phyloP scores from a whole-genome alignment of 257 asterid genomes.

The Misopates orontium region DNA sequence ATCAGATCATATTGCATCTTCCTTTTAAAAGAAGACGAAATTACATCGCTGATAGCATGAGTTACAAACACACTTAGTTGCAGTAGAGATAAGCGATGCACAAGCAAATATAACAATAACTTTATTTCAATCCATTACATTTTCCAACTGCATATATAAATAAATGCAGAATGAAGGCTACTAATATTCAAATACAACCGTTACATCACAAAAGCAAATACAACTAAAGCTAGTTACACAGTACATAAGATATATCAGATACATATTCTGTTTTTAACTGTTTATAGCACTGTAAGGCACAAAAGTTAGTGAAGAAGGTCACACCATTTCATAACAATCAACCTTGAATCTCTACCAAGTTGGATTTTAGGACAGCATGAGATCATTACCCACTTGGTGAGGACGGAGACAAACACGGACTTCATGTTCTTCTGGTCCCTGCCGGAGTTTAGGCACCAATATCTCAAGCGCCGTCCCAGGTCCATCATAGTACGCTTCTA shows the following conservation, averaged over 20 bases:
- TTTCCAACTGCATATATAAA: neutral
- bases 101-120: neutral
- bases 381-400: constrained; percentile 59
- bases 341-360: constrained; percentile 15
- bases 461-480: constrained; percentile 79
- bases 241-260: too few relatives aligned
- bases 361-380: constrained; percentile 57
- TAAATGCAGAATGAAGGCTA: neutral
- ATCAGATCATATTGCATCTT: too few relatives aligned
- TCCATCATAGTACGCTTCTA: constrained; percentile 83
- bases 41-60: neutral
- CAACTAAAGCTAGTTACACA: constrained; percentile 10
- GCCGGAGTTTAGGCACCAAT: constrained; percentile 77
- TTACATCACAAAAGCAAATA: constrained; percentile 17
- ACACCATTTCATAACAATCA: constrained; percentile 6
- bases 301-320: constrained; percentile 21
- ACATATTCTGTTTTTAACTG: constrained; percentile 23
- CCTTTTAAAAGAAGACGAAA: too few relatives aligned
- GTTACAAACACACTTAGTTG: neutral
- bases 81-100: neutral
- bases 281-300: constrained; percentile 15
- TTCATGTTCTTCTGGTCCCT: constrained; percentile 86
- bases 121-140: constrained; percentile 1
- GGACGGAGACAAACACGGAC: constrained; percentile 88
- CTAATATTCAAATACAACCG: constrained; percentile 11